phyloP scores from a whole-genome alignment of 768 basidiomycete genomes.

The Calocybe gangraenosa region DNA sequence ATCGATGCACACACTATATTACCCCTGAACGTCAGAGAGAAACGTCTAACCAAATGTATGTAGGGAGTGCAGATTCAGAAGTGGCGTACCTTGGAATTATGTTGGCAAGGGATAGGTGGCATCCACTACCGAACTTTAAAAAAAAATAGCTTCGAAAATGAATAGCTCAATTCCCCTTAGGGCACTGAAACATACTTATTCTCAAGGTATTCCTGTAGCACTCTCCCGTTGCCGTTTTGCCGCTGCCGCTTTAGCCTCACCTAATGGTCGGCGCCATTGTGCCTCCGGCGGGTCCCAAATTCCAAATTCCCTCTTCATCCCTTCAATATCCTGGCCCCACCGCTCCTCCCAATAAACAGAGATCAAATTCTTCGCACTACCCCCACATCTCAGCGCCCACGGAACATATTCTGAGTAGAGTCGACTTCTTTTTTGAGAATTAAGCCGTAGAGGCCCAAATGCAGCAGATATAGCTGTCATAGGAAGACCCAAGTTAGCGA shows the following conservation, averaged over 20 bases:
- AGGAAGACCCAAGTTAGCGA: slow-evolving; percentile 87
- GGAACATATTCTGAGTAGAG: slow-evolving; percentile 83
- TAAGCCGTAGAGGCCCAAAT: slow-evolving; percentile 77
- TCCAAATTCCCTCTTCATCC: slow-evolving; percentile 82
- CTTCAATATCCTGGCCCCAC: slow-evolving; percentile 80
- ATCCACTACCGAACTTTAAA: neutral
- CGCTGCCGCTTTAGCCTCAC: slow-evolving; percentile 54
- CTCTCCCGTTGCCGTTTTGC: slow-evolving; percentile 23
- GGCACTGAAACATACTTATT: slow-evolving; percentile 1
- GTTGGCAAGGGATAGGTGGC: neutral
- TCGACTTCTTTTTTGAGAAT: slow-evolving; percentile 43
- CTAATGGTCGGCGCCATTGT: slow-evolving; percentile 62
- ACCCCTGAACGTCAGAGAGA: neutral
- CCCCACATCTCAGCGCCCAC: slow-evolving; percentile 88
- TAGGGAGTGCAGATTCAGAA: neutral
- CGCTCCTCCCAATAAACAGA: slow-evolving; percentile 95
- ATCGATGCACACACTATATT: neutral
- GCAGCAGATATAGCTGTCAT: slow-evolving; percentile 78
- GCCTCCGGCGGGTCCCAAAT: slow-evolving; percentile 80
- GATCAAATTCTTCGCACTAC: slow-evolving; percentile 69
- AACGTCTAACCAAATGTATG: neutral
- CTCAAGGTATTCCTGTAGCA: neutral
- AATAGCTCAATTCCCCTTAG: neutral
- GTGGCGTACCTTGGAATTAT: neutral
- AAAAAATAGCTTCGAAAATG: neutral